These are phyloP conservation scores for Rhizopogon vinicolor DNA, from an alignment of 768 basidiomycete species.

Conservation along the genomic window DNA sequence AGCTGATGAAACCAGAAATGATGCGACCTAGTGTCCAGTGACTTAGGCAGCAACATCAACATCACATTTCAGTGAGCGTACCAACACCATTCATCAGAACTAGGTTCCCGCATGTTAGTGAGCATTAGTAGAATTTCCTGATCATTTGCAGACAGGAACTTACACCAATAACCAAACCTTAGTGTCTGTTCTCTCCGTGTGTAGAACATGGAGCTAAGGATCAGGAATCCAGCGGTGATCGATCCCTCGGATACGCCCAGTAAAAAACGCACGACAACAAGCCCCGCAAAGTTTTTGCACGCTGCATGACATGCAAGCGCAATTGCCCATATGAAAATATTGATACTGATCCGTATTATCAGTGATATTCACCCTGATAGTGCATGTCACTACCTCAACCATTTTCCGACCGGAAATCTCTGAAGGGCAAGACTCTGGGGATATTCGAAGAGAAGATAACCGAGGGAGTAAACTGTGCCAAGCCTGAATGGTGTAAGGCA, in stretches of 20 bases:
- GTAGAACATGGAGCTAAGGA: constrained; percentile 69
- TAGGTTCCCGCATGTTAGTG: constrained; percentile 12
- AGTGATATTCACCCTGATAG: not conserved
- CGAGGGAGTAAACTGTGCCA: constrained; percentile 62
- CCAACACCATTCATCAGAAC: constrained; percentile 69
- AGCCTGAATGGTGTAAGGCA: constrained; percentile 37
- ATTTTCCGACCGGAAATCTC: constrained; percentile 18
- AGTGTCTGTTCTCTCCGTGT: constrained; percentile 58
- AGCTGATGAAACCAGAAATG: constrained; percentile 57
- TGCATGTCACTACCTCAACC: constrained; percentile 51
- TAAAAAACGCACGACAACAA: constrained; percentile 55
- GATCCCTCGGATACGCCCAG: constrained; percentile 60
- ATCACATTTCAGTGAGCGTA: constrained; percentile 17
- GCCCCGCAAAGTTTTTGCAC: constrained; percentile 58
- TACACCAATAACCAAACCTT: constrained; percentile 68
- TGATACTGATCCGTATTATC: constrained; percentile 25
- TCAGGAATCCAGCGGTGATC: constrained; percentile 29
- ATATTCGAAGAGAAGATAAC: constrained; percentile 37
- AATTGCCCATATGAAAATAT: constrained; percentile 53
- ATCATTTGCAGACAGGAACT: constrained; percentile 16
- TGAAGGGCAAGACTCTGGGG: too few relatives aligned
- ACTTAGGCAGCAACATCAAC: not conserved
- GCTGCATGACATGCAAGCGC: constrained; percentile 56
- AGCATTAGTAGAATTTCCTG: not conserved
- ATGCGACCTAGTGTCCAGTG: constrained; percentile 44